Percentiles rank a stretch among this genome's conserved stretches.
Conservation (phyloP, 805 yeast species). For the Zygosaccharomyces siamensis region DNA sequence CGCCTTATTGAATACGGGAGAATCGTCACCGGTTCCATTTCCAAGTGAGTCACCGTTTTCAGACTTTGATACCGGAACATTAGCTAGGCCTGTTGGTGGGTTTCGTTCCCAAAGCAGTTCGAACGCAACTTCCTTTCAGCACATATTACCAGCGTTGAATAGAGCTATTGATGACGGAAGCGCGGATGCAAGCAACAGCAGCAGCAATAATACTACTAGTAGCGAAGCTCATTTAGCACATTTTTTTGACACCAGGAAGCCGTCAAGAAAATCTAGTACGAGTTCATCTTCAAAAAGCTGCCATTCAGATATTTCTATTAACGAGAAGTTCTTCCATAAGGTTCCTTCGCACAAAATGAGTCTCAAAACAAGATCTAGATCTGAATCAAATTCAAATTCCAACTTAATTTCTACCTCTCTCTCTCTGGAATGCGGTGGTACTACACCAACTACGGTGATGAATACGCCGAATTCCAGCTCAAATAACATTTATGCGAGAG, state of each 20-base stretch:
- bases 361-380: constrained; percentile 11
- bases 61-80: constrained; percentile 2
- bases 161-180: constrained; percentile 12
- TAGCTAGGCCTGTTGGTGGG: neutral
- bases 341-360: constrained; percentile 11
- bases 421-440: constrained; percentile 5
- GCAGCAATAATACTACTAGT: constrained; percentile 5
- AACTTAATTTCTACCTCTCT: constrained; percentile 7
- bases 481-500: constrained; percentile 6
- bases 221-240: constrained; percentile 3
- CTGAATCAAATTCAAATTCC: constrained; percentile 13
- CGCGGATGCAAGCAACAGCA: constrained; percentile 5
- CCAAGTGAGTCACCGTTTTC: constrained; percentile 8
- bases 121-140: constrained; percentile 12
- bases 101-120: constrained; percentile 11
- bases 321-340: constrained; percentile 15
- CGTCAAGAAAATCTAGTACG: constrained; percentile 17
- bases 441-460: constrained; percentile 9
- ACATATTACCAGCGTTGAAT: constrained; percentile 10
- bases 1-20: constrained; percentile 12
- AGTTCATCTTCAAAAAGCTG: constrained; percentile 17
- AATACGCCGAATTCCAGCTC: constrained; percentile 8
- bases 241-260: constrained; percentile 6
- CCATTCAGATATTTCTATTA: constrained; percentile 12
- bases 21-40: constrained; percentile 2